Evolutionary conservation across 2,329 filamentous ascomycete genomes (phyloP).

Genomic region (Penicillium sp.): DNA sequence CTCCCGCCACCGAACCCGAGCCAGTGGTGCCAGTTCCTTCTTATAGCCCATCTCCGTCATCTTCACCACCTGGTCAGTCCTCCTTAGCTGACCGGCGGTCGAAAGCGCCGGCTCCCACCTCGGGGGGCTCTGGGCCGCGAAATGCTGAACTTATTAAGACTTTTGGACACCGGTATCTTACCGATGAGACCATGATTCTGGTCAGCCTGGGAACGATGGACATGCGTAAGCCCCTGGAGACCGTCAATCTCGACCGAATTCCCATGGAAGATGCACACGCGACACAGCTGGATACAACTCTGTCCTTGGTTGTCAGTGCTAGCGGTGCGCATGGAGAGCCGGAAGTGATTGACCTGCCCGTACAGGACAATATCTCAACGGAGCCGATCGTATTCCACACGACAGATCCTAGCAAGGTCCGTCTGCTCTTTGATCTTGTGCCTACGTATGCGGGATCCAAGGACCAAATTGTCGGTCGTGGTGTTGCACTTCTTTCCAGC

Average conservation of each 20-base stretch:
- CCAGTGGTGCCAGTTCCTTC: conserved; percentile 33
- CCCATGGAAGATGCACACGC: conserved; percentile 84
- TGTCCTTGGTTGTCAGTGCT: conserved; percentile 88
- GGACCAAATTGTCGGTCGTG: conserved; percentile 83
- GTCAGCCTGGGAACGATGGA: conserved; percentile 96
- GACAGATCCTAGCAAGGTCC: conserved; percentile 74
- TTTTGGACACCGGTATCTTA: conserved; percentile 94
- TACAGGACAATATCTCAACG: conserved; percentile 90
- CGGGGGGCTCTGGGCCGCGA: conserved; percentile 37
- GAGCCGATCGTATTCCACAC: conserved; percentile 91
- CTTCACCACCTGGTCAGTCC: conserved; percentile 37
- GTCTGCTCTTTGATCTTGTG: conserved; percentile 89
- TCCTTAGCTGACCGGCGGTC: conserved; percentile 47
- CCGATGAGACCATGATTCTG: conserved; percentile 81
- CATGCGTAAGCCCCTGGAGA: conserved; percentile 73
- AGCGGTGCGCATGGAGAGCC: conserved; percentile 82
- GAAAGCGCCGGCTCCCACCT: conserved; percentile 28
- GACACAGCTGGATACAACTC: conserved; percentile 88
- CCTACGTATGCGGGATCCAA: conserved; percentile 85
- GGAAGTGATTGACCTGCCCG: conserved; percentile 84
- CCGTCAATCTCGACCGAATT: conserved; percentile 84
- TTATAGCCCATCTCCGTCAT: conserved; percentile 30
- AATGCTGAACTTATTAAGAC: conserved; percentile 80
- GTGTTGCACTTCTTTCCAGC: conserved; percentile 81
- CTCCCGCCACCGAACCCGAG: conserved; percentile 35